Evolutionary conservation across 208 protist genomes (phyloP).

Genomic region (Tritrichomonas foetus): DNA sequence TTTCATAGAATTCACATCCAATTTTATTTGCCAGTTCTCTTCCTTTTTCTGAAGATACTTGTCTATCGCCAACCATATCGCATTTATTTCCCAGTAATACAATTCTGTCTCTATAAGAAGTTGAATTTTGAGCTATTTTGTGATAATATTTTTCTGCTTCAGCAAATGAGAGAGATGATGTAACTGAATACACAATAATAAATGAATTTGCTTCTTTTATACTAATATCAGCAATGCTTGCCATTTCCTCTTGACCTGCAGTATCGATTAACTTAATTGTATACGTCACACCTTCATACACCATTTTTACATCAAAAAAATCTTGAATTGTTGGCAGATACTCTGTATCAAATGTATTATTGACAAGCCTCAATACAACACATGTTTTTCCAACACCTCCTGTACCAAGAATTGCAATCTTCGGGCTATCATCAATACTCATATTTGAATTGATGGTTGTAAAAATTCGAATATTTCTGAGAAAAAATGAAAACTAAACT

Average conservation of each 20-base stretch:
- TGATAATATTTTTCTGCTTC: constrained; percentile 20
- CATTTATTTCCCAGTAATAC: not conserved
- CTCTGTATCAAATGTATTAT: not conserved
- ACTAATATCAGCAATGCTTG: not conserved
- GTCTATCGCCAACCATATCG: not conserved
- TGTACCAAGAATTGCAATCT: not conserved
- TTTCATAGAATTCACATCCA: constrained; percentile 63
- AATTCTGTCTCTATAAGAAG: not conserved
- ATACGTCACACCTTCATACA: not conserved
- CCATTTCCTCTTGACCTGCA: constrained; percentile 28
- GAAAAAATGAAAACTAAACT: too few species aligned
- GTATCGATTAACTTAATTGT: constrained; percentile 9
- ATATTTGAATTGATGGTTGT: too few species aligned
- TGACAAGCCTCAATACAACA: not conserved
- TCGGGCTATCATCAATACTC: not conserved
- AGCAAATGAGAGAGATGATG: not conserved
- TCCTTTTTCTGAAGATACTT: not conserved
- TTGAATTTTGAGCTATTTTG: not conserved
- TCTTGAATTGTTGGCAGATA: constrained; percentile 41
- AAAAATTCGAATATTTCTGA: too few species aligned
- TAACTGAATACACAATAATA: constrained; percentile 34
- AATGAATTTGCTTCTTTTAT: not conserved
- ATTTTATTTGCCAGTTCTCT: constrained; percentile 44
- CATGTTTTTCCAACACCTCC: constrained; percentile 33
- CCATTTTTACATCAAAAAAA: not conserved